Percentiles rank a stretch among this genome's conserved stretches.
Evolutionary conservation across 306 rosid species (phyloP).

Genomic region (Lathyrus sativus): DNA sequence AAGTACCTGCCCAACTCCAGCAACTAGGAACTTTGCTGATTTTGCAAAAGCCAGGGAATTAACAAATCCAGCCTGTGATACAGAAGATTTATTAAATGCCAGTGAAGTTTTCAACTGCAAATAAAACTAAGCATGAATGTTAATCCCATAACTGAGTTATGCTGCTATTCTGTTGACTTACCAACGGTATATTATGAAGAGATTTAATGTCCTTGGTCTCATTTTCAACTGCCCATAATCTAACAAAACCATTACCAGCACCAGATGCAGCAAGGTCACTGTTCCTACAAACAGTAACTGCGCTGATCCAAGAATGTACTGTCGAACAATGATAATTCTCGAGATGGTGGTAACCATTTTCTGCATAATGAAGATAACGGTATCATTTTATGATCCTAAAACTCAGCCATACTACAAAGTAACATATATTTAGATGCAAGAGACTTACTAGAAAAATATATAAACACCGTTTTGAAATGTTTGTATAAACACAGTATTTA

Average conservation of each 20-base stretch:
- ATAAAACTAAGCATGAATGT: conserved; percentile 10
- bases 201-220: conserved; percentile 66
- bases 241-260: conserved; percentile 88
- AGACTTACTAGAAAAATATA: background rate
- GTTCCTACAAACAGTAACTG: conserved; percentile 71
- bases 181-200: conserved; percentile 71
- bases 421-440: conserved; percentile 1
- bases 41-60: conserved; percentile 89
- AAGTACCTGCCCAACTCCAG: conserved; percentile 92
- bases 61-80: conserved; percentile 85
- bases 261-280: conserved; percentile 96
- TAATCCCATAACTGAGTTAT: conserved; percentile 17
- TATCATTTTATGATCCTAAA: conserved; percentile 36
- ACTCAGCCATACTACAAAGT: conserved; percentile 16
- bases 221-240: conserved; percentile 70
- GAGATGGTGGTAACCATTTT: conserved; percentile 55
- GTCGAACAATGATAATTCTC: conserved; percentile 50
- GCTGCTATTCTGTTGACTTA: conserved; percentile 49
- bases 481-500: conserved; percentile 13
- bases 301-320: conserved; percentile 81
- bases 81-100: conserved; percentile 26
- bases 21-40: conserved; percentile 76
- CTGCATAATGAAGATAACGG: conserved; percentile 51
- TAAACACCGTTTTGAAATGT: conserved; percentile 10
- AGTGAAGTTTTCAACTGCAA: conserved; percentile 21